Conservation (phyloP, 169 alveolate species). For the Plasmodium knowlesi region DNA sequence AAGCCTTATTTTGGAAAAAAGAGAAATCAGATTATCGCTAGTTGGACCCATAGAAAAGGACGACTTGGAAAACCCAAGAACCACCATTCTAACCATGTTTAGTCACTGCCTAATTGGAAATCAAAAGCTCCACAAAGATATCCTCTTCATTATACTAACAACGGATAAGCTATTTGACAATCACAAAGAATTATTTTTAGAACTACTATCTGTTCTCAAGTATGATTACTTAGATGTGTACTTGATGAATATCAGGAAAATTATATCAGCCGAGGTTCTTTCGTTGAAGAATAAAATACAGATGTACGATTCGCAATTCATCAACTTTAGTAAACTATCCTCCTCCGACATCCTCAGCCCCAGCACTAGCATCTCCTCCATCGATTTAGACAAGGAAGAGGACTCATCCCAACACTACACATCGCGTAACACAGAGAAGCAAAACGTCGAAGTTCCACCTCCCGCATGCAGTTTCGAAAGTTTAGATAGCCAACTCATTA, state of each 20-base stretch:
- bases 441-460: not conserved
- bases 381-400: slow-evolving; percentile 36
- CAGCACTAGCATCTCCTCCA: slow-evolving; percentile 15
- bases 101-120: slow-evolving; percentile 58
- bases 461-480: not conserved
- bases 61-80: slow-evolving; percentile 47
- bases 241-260: slow-evolving; percentile 40
- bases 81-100: slow-evolving; percentile 40
- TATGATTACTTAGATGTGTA: slow-evolving; percentile 49
- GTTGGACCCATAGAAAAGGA: slow-evolving; percentile 73
- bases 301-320: slow-evolving; percentile 7
- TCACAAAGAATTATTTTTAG: slow-evolving; percentile 67
- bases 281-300: slow-evolving; percentile 40
- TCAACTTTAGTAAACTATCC: not conserved
- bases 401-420: not conserved
- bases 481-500: not conserved
- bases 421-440: not conserved
- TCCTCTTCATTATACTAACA: slow-evolving; percentile 48
- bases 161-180: slow-evolving; percentile 58
- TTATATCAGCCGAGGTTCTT: slow-evolving; percentile 53
- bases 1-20: slow-evolving; percentile 58
- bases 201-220: slow-evolving; percentile 31
- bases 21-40: slow-evolving; percentile 60
- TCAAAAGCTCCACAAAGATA: slow-evolving; percentile 60
- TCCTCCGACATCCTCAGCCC: not conserved